phyloP scores from a whole-genome alignment of 2,329 filamentous ascomycete genomes.

The Colletotrichum sp. region DNA sequence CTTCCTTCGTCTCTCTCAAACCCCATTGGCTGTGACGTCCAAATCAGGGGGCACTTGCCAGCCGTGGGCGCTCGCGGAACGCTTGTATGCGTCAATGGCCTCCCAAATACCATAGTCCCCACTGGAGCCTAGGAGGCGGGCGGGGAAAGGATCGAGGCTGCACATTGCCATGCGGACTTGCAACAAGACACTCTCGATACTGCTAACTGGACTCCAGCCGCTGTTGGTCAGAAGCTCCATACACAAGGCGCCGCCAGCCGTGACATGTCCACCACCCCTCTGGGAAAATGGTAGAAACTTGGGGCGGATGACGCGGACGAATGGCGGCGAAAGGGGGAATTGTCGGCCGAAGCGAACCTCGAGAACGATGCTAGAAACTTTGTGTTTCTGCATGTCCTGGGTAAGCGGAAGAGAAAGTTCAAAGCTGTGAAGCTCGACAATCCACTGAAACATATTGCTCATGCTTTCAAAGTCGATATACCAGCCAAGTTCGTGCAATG shows the following conservation, averaged over 20 bases:
- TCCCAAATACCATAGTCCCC: conserved; percentile 71
- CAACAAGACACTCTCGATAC: conserved; percentile 79
- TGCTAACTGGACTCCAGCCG: conserved; percentile 78
- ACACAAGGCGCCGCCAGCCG: conserved; percentile 79
- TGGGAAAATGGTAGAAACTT: conserved; percentile 73
- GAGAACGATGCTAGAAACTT: conserved; percentile 72
- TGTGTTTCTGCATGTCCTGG: conserved; percentile 70
- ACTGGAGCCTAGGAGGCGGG: conserved; percentile 55
- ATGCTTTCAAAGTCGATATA: conserved; percentile 73
- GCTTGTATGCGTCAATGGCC: conserved; percentile 71
- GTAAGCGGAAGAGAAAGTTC: conserved; percentile 71
- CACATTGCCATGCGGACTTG: conserved; percentile 81
- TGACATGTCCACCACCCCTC: conserved; percentile 88
- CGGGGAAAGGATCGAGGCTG: conserved; percentile 71
- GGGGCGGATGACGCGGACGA: conserved; percentile 82
- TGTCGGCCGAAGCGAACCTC: conserved; percentile 81
- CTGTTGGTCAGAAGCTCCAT: conserved; percentile 85
- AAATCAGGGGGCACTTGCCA: conserved; percentile 76
- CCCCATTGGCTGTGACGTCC: conserved; percentile 40
- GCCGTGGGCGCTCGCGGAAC: conserved; percentile 65
- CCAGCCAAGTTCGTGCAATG: conserved; percentile 77
- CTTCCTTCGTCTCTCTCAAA: background rate
- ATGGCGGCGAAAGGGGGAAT: conserved; percentile 81
- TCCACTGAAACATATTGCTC: conserved; percentile 87
- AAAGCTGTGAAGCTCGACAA: conserved; percentile 87